Evolutionary conservation across 1,284 basidiomycete genomes (phyloP).

Genomic region (Testicularia cyperi): DNA sequence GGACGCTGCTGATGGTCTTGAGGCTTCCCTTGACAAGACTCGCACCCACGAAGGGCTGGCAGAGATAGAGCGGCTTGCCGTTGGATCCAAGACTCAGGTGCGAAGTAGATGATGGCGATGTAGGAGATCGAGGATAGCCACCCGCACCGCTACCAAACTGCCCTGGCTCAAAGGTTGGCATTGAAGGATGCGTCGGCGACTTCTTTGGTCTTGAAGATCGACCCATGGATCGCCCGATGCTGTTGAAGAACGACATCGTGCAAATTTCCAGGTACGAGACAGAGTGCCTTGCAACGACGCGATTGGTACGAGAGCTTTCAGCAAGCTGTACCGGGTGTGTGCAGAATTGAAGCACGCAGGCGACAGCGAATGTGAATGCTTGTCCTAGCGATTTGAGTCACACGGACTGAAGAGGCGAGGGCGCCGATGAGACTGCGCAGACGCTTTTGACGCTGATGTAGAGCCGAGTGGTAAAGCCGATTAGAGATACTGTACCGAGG

Average conservation of each 20-base stretch:
- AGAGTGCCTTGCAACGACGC: too few species aligned
- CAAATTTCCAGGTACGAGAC: background rate
- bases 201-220: conserved; percentile 50
- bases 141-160: conserved; percentile 2
- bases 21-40: conserved; percentile 97
- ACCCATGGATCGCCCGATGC: conserved; percentile 54
- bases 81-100: conserved; percentile 12
- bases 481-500: too few species aligned
- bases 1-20: conserved; percentile 95
- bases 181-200: conserved; percentile 40
- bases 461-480: too few species aligned
- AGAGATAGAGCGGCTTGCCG: conserved; percentile 57
- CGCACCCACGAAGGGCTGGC: conserved; percentile 78
- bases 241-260: conserved; percentile 54
- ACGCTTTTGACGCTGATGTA: too few species aligned
- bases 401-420: too few species aligned
- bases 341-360: too few species aligned
- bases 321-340: too few species aligned
- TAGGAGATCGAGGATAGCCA: conserved; percentile 17
- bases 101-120: conserved; percentile 8
- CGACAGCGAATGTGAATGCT: too few species aligned
- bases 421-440: too few species aligned
- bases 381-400: too few species aligned
- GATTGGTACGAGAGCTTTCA: background rate
- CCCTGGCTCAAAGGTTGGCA: conserved; percentile 43